phyloP scores from a whole-genome alignment of 139 green algal species.

The Chlamydomonas incerta region DNA sequence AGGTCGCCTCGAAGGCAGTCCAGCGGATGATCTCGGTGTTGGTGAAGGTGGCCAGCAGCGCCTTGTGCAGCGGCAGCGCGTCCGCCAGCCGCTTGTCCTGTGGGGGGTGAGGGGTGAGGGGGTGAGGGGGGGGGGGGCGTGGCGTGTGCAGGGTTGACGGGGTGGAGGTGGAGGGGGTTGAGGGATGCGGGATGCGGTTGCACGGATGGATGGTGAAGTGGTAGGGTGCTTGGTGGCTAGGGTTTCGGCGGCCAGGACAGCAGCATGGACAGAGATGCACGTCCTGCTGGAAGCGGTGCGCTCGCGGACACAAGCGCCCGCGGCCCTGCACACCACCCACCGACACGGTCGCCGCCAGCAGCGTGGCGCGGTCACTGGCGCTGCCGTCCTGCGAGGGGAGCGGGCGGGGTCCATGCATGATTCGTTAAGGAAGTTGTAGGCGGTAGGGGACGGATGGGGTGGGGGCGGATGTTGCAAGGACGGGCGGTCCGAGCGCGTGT shows the following conservation, averaged over 20 bases:
- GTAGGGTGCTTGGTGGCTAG: no score
- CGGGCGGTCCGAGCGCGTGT: no score
- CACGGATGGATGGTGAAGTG: no score
- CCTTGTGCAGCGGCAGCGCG: constrained; percentile 82
- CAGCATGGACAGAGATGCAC: no score
- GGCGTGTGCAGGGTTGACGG: neutral
- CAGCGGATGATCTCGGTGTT: constrained; percentile 85
- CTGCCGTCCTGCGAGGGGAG: constrained; percentile 44
- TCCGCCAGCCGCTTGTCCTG: constrained; percentile 87
- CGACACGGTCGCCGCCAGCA: constrained; percentile 78
- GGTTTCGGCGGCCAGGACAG: no score
- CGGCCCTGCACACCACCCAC: neutral
- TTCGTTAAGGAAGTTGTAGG: no score
- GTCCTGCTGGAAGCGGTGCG: no score
- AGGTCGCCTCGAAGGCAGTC: constrained; percentile 74
- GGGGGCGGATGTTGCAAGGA: no score
- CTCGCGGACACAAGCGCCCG: no score
- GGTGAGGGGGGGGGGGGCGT: neutral
- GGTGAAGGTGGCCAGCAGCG: constrained; percentile 90
- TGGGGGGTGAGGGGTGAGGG: neutral
- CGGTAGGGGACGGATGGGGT: no score
- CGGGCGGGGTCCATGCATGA: no score
- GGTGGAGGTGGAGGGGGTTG: neutral
- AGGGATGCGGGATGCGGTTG: neutral
- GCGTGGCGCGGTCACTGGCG: constrained; percentile 85